Evolutionary conservation across 148 eudicot genomes (phyloP).

Genomic region (Chenopodium quinoa): DNA sequence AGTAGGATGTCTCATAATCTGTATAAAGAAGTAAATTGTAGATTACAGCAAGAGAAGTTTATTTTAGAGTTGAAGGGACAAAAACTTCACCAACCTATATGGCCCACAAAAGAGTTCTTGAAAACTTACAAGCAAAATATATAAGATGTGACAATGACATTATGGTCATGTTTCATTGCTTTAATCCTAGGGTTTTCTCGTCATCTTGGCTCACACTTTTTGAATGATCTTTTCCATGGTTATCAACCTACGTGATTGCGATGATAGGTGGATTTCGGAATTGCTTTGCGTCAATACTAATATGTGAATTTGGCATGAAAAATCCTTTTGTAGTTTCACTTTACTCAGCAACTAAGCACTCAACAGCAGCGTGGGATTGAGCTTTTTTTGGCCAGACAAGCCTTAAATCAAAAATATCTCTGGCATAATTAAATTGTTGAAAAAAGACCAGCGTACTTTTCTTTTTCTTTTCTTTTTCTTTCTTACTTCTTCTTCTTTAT

Average conservation of each 20-base stretch:
- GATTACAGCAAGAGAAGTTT: slow-evolving; percentile 14
- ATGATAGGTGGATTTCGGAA: neutral
- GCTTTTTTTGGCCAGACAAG: neutral
- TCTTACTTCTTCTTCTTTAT: too few relatives aligned
- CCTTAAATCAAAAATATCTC: neutral
- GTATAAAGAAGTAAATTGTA: slow-evolving; percentile 7
- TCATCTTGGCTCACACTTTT: neutral
- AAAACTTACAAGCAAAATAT: slow-evolving; percentile 29
- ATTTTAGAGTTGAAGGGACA: slow-evolving; percentile 22
- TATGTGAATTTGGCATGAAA: neutral
- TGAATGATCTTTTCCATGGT: neutral
- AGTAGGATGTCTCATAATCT: neutral
- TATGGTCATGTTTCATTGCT: slow-evolving; percentile 16
- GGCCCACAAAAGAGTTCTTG: slow-evolving; percentile 11
- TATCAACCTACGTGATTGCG: neutral
- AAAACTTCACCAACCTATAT: slow-evolving; percentile 7
- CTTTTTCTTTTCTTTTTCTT: too few relatives aligned
- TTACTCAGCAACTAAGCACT: neutral
- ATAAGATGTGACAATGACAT: slow-evolving; percentile 4
- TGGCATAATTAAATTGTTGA: neutral
- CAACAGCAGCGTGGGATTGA: neutral
- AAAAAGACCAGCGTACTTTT: too few relatives aligned
- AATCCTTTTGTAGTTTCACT: neutral
- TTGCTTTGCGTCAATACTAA: neutral
- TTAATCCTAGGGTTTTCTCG: neutral